Evolutionary conservation across 208 protist species (phyloP).

Genomic region (Trypanosoma avium): DNA sequence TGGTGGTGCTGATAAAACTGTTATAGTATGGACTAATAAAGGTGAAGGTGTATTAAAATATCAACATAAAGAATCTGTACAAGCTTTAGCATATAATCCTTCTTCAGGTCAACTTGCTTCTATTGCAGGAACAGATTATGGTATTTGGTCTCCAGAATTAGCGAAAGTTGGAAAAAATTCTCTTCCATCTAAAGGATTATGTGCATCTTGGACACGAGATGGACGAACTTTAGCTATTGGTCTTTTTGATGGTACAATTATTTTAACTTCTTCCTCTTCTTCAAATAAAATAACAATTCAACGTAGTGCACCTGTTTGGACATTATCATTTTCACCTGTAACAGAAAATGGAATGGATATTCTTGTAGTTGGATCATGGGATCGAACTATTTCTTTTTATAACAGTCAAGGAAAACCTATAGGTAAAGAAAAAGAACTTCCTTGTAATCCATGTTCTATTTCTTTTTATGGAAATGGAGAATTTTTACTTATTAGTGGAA

Average conservation of each 20-base stretch:
- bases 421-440: slow-evolving; percentile 74
- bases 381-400: slow-evolving; percentile 96
- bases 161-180: slow-evolving; percentile 90
- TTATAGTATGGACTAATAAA: slow-evolving; percentile 95
- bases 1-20: slow-evolving; percentile 91
- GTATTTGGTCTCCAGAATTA: slow-evolving; percentile 93
- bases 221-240: slow-evolving; percentile 94
- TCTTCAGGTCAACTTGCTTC: slow-evolving; percentile 83
- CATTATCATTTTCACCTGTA: slow-evolving; percentile 91
- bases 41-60: slow-evolving; percentile 96
- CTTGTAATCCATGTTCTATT: slow-evolving; percentile 94
- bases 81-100: slow-evolving; percentile 94
- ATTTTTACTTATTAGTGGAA: slow-evolving; percentile 94
- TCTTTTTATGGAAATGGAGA: slow-evolving; percentile 90
- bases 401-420: slow-evolving; percentile 75
- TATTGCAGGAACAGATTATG: slow-evolving; percentile 93
- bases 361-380: slow-evolving; percentile 95
- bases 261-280: slow-evolving; percentile 28
- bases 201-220: slow-evolving; percentile 92
- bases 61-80: slow-evolving; percentile 94
- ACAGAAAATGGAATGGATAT: slow-evolving; percentile 86
- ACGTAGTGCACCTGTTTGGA: slow-evolving; percentile 93
- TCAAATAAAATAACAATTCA: slow-evolving; percentile 43
- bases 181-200: slow-evolving; percentile 87
- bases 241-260: slow-evolving; percentile 82